Base-by-base conservation (phyloP, 2,329 filamentous ascomycete genomes). In the Elsinoe perseae region DNA sequence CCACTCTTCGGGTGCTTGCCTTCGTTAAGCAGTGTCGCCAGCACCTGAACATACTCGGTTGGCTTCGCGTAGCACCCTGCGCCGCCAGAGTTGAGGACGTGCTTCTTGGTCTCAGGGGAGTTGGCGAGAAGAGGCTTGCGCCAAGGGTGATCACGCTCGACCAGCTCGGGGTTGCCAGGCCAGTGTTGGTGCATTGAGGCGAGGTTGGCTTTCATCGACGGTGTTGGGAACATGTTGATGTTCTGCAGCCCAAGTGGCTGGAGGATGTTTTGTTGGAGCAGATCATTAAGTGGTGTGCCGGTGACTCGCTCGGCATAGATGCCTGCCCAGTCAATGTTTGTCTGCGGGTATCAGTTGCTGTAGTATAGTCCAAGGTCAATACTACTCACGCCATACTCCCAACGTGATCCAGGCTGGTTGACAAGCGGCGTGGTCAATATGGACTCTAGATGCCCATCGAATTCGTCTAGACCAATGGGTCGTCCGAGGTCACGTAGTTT, bases 1-100 rank as follows among this genome's bases (percentile, higher is more conserved):
- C 78, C 77, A 0, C 81, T 86, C 0, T 62, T 73, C 0, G 84
- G 80, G 30, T 77, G 82, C 0, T 72, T 78, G 44, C 85, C 85
- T 59, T 84, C 71, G 64, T 88, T 88, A 23, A 87, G 70, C 1
- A 89, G 70, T 0, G 77, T 74, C 0, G 81, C 75, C 2, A 88
- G 74, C 75, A 64, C 68, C 80, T 81, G 76, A 56, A 74, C 73
- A 62, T 84, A 87, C 44, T 87, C 82, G 7, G 74, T 73, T 0
- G 82, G 81, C 58, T 69, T 72, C 2, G 80, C 78, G 63, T 80
- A 87, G 48, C 80, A 71, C 2, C 84, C 84, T 2, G 75, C 82
- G 3, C 84, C 84, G 4, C 80, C 84, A 42, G 76, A 79, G 64
- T 85, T 76, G 65, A 84, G 78, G 9, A 79, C 66, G 2, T 58